Evolutionary conservation across 2,329 filamentous ascomycete genomes (phyloP).

Genomic region (Westerdykella ornata): DNA sequence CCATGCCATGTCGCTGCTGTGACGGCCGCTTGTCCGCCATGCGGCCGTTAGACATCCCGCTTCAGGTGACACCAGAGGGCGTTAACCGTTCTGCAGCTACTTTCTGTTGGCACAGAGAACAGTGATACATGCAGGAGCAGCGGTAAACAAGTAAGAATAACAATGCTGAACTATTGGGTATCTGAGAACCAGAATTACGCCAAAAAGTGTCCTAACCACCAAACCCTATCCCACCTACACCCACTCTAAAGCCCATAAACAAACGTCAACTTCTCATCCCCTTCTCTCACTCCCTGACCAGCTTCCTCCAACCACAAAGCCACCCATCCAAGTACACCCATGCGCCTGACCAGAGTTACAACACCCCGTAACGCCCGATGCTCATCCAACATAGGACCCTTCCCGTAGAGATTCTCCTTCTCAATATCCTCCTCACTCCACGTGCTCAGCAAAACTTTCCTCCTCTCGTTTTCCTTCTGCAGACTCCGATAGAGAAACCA

Average conservation of each 20-base stretch:
- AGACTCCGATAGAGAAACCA: conserved; percentile 36
- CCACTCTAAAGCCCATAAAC: conserved; percentile 36
- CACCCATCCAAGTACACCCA: conserved; percentile 13
- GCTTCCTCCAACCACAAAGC: conserved; percentile 31
- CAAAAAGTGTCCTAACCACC: too few relatives aligned
- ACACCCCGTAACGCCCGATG: conserved; percentile 14
- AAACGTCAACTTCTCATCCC: conserved; percentile 45
- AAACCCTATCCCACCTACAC: too few relatives aligned
- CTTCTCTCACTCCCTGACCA: conserved; percentile 31
- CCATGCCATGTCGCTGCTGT: too few relatives aligned
- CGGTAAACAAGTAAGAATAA: background rate
- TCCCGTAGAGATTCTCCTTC: conserved; percentile 24
- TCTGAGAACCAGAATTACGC: too few relatives aligned
- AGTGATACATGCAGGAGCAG: background rate
- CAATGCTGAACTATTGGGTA: too few relatives aligned
- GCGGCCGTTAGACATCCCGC: too few relatives aligned
- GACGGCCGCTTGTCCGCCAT: too few relatives aligned
- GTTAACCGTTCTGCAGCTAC: too few relatives aligned
- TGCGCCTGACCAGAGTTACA: conserved; percentile 6
- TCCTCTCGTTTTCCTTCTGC: conserved; percentile 34
- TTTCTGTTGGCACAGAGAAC: background rate
- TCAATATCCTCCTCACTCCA: conserved; percentile 39
- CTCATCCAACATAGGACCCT: conserved; percentile 26
- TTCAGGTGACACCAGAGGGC: too few relatives aligned
- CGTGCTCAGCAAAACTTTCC: conserved; percentile 25